Evolutionary conservation across 768 basidiomycete genomes (phyloP).

Genomic region (Atractiella rhizophila): DNA sequence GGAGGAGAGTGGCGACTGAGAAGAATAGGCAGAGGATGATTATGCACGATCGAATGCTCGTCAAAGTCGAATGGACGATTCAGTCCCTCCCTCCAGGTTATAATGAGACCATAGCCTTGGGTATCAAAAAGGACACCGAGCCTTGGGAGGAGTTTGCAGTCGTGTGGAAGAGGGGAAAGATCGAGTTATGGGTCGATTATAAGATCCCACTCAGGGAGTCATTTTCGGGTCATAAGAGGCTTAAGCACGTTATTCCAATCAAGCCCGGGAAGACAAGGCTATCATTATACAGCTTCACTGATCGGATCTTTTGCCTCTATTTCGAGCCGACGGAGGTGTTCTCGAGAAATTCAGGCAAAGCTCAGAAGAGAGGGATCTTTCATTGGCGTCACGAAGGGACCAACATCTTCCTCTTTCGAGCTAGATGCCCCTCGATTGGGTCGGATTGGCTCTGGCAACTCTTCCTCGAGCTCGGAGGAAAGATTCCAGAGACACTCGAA

Average conservation of each 20-base stretch:
- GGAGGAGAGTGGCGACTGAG: no score
- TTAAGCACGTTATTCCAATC: slow-evolving; percentile 55
- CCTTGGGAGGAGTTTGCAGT: slow-evolving; percentile 65
- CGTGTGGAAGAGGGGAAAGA: slow-evolving; percentile 45
- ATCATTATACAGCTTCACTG: slow-evolving; percentile 68
- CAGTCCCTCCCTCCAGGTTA: slow-evolving; percentile 16
- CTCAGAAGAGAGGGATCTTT: slow-evolving; percentile 27
- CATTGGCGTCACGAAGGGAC: slow-evolving; percentile 36
- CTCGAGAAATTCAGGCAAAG: slow-evolving; percentile 12
- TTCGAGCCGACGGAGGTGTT: slow-evolving; percentile 19
- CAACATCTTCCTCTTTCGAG: slow-evolving; percentile 66
- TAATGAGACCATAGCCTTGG: slow-evolving; percentile 15
- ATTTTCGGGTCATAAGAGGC: slow-evolving; percentile 43
- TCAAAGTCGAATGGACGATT: slow-evolving; percentile 43
- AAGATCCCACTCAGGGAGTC: slow-evolving; percentile 39
- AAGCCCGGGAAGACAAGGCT: slow-evolving; percentile 35
- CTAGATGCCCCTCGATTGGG: slow-evolving; percentile 47
- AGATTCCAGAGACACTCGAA: slow-evolving; percentile 42
- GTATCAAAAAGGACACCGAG: slow-evolving; percentile 15
- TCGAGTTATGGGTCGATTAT: slow-evolving; percentile 69
- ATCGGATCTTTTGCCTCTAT: slow-evolving; percentile 46
- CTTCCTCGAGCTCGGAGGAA: slow-evolving; percentile 49
- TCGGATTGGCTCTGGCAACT: slow-evolving; percentile 76
- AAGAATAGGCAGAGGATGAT: slow-evolving; percentile 30
- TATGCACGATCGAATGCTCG: slow-evolving; percentile 76